A percentile compares a stretch with the other conserved stretches of the same genome.
Conservation (phyloP, 345 rosid species). For the Salix caprea region DNA sequence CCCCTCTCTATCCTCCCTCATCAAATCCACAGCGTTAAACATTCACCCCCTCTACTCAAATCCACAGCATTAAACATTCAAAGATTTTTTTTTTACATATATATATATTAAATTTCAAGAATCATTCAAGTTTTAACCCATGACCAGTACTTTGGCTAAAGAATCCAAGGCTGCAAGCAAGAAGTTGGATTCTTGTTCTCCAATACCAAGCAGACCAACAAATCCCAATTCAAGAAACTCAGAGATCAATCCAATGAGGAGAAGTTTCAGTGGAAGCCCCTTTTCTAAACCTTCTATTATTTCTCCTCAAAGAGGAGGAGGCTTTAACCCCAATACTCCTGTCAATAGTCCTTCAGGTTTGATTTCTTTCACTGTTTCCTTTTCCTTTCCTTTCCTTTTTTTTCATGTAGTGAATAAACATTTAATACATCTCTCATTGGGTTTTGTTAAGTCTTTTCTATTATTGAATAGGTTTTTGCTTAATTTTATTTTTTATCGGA, state of each 20-base stretch:
- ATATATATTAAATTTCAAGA: not conserved
- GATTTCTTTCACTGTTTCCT: not conserved
- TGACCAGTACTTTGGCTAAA: not conserved
- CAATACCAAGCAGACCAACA: conserved; percentile 23
- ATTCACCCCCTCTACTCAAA: not conserved
- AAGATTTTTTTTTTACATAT: not conserved
- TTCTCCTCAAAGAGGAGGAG: conserved; percentile 33
- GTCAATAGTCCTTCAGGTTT: conserved; percentile 63
- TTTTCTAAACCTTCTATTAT: conserved; percentile 44
- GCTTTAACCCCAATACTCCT: conserved; percentile 48
- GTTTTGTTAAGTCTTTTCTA: not conserved
- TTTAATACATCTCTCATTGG: not conserved
- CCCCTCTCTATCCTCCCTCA: not conserved
- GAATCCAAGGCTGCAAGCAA: conserved; percentile 18
- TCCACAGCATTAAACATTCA: not conserved
- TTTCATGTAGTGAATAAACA: not conserved
- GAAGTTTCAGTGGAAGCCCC: conserved; percentile 62
- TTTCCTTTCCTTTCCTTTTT: not conserved
- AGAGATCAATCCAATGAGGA: conserved; percentile 55
- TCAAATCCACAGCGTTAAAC: not conserved
- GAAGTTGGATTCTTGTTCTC: conserved; percentile 21
- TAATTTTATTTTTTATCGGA: not conserved
- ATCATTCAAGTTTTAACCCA: not conserved
- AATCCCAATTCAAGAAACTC: conserved; percentile 54
- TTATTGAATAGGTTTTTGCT: not conserved